A percentile compares a stretch with the other conserved stretches of the same genome.
Conservation (phyloP, 2,329 filamentous ascomycete species). For the Epichloe coenophiala region DNA sequence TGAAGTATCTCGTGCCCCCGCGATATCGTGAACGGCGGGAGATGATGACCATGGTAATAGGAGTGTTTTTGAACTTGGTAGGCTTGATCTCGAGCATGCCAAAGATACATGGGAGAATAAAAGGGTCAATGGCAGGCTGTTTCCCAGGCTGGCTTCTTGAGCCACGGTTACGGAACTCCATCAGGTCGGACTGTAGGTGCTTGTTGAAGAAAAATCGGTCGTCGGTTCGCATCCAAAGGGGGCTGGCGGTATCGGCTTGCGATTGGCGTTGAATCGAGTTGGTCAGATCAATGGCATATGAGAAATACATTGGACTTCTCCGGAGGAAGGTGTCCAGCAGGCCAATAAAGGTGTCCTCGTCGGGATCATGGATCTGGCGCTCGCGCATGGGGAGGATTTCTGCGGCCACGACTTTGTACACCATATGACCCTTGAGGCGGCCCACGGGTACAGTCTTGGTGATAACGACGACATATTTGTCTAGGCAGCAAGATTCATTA, state of each 20-base stretch:
- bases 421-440: conserved; percentile 85
- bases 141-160: conserved; percentile 51
- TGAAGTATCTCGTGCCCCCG: conserved; percentile 88
- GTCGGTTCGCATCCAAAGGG: conserved; percentile 84
- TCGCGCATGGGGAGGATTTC: conserved; percentile 92
- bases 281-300: conserved; percentile 91
- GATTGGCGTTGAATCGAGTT: conserved; percentile 94
- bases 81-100: conserved; percentile 88
- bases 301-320: conserved; percentile 89
- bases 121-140: conserved; percentile 73
- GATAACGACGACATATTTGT: conserved; percentile 96
- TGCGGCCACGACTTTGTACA: conserved; percentile 83
- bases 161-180: conserved; percentile 63
- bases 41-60: conserved; percentile 75
- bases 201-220: conserved; percentile 99
- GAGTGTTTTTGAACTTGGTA: conserved; percentile 72
- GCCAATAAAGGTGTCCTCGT: conserved; percentile 82
- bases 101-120: conserved; percentile 89
- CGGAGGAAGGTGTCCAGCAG: conserved; percentile 73
- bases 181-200: conserved; percentile 80
- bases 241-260: conserved; percentile 53
- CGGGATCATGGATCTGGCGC: conserved; percentile 76
- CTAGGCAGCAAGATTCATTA: conserved; percentile 18
- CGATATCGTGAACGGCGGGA: conserved; percentile 79
- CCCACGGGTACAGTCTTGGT: conserved; percentile 88